Evolutionary conservation across 352 stramenopile genomes (phyloP).

Genomic region (Phytopythium ostracodes): DNA sequence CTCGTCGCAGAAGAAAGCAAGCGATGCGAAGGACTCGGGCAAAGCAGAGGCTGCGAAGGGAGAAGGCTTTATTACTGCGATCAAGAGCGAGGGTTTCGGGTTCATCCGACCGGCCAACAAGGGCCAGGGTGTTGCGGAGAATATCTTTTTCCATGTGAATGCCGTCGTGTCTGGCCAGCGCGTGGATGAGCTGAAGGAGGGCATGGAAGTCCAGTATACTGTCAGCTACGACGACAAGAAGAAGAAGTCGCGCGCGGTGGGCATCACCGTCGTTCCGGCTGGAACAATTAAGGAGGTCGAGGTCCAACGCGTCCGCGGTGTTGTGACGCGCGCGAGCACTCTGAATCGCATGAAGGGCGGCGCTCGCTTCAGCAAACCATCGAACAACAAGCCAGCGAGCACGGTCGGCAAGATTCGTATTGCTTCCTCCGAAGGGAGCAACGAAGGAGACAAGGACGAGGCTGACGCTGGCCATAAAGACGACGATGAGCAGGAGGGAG

Average conservation of each 20-base stretch:
- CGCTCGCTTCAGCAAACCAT: conserved; percentile 30
- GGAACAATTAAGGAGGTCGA: conserved; percentile 59
- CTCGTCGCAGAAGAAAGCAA: conserved; percentile 9
- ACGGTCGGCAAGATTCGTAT: conserved; percentile 55
- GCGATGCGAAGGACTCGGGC: conserved; percentile 14
- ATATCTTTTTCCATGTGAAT: conserved; percentile 81
- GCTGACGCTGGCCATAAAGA: conserved; percentile 9
- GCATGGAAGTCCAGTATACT: conserved; percentile 65
- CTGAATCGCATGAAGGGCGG: conserved; percentile 42
- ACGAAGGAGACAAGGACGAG: conserved; percentile 7
- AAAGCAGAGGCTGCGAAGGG: conserved; percentile 16
- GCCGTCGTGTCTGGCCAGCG: conserved; percentile 54
- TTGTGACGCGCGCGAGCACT: conserved; percentile 64
- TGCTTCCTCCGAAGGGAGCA: not conserved
- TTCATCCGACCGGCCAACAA: conserved; percentile 64
- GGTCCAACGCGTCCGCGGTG: conserved; percentile 27
- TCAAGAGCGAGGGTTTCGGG: conserved; percentile 72
- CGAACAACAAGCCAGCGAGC: conserved; percentile 33
- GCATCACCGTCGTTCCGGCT: conserved; percentile 41
- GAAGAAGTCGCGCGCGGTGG: conserved; percentile 56
- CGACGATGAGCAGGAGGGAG: conserved; percentile 15
- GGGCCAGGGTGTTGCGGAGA: conserved; percentile 36
- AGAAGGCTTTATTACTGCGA: conserved; percentile 58
- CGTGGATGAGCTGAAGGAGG: conserved; percentile 55
- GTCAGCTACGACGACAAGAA: conserved; percentile 66